Percentiles rank a stretch among this genome's conserved stretches.
Evolutionary conservation across 192 early-diverging fungal genomes (phyloP).

Genomic region (Podila verticillata): DNA sequence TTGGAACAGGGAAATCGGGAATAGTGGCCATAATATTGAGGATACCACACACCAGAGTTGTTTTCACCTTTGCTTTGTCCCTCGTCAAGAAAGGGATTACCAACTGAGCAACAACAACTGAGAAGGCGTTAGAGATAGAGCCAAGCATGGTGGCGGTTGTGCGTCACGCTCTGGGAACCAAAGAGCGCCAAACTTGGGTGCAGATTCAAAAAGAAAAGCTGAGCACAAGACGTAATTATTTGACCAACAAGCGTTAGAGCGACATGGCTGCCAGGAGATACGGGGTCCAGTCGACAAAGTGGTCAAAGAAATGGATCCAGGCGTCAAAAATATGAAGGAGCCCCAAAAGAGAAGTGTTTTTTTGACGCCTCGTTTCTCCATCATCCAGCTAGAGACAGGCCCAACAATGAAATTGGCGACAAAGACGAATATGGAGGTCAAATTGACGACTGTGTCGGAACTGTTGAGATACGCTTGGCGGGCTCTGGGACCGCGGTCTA

Average conservation of each 20-base stretch:
- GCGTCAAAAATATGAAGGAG: constrained; percentile 52
- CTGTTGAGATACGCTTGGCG: constrained; percentile 49
- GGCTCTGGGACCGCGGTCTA: constrained; percentile 56
- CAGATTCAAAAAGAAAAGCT: constrained; percentile 65
- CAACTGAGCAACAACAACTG: constrained; percentile 59
- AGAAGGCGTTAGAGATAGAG: constrained; percentile 56
- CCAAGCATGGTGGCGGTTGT: constrained; percentile 62
- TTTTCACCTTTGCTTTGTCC: constrained; percentile 29
- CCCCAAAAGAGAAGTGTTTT: constrained; percentile 54
- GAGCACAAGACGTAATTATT: constrained; percentile 55
- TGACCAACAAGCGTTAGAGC: constrained; percentile 60
- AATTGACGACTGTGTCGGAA: constrained; percentile 45
- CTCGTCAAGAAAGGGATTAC: constrained; percentile 57
- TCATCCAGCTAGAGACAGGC: constrained; percentile 54
- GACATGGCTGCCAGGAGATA: constrained; percentile 40
- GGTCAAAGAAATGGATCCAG: constrained; percentile 55
- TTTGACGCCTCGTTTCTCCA: constrained; percentile 54
- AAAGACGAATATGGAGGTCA: constrained; percentile 56
- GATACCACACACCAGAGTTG: constrained; percentile 54
- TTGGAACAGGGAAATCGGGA: constrained; percentile 54
- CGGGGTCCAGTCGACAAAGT: constrained; percentile 44
- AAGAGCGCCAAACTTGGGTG: constrained; percentile 63
- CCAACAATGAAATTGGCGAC: constrained; percentile 55
- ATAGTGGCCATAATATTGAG: constrained; percentile 48
- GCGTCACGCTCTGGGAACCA: constrained; percentile 63